Evolutionary conservation across 768 basidiomycete genomes (phyloP).

Genomic region (Lactifluus subvellereus): DNA sequence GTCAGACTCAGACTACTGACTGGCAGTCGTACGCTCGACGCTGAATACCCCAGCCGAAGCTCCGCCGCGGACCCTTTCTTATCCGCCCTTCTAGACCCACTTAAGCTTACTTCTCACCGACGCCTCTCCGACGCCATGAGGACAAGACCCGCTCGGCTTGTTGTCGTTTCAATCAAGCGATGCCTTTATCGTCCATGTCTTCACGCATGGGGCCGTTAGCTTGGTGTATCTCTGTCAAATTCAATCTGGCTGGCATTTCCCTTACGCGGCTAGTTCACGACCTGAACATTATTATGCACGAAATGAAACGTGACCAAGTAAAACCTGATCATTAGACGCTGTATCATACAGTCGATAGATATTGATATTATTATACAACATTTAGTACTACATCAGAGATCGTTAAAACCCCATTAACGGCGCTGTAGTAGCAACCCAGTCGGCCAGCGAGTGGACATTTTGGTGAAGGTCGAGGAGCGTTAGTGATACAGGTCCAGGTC

Average conservation of each 20-base stretch:
- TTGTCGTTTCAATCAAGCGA: neutral
- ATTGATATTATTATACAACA: neutral
- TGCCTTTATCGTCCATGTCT: neutral
- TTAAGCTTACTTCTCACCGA: neutral
- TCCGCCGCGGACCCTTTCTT: neutral
- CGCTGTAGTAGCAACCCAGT: neutral
- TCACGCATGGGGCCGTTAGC: neutral
- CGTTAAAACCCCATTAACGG: neutral
- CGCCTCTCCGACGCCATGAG: neutral
- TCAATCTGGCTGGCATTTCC: neutral
- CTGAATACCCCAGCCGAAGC: neutral
- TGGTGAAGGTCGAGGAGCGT: neutral
- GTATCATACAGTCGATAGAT: neutral
- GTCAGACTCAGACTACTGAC: slow-evolving; percentile 29
- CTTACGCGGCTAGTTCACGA: neutral
- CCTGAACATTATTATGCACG: neutral
- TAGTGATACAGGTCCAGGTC: neutral
- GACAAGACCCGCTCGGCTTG: neutral
- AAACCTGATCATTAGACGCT: neutral
- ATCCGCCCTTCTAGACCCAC: neutral
- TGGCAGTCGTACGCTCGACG: too few relatives aligned
- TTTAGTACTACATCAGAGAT: neutral
- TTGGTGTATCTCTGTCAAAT: neutral
- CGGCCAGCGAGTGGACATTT: slow-evolving; percentile 12
- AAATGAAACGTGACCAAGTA: neutral